Base-by-base conservation (phyloP, 2,329 filamentous ascomycete genomes). In the Colletotrichum siamense region DNA sequence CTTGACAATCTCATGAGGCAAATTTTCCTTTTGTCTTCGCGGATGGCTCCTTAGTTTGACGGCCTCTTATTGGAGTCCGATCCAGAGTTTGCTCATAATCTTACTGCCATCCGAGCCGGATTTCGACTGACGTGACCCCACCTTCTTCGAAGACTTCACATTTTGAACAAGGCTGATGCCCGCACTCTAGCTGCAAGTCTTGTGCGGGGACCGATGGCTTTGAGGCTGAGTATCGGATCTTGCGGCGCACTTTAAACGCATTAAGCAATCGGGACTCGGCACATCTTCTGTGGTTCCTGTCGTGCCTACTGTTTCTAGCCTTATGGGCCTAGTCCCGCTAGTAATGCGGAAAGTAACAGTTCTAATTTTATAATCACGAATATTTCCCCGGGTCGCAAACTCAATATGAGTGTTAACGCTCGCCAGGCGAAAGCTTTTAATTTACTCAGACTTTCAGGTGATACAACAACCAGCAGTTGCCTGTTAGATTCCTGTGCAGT, bases 161-260 rank as follows among this genome's bases (percentile, higher is more conserved):
- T 22, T 52, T 3, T 22, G 44, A 52, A 22, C 44, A 52, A 52
- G 44, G 10, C 1, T 13, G 1, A 52, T 52, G 44, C 44, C 18
- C 9, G 39, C 8, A n/a, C 18, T n/a, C 39, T n/a, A 44, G 39
- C 8, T n/a, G 5, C 39, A 44, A n/a, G 8, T 10, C 8, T 44
- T 44, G 3, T 44, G 8, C 39, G 6, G 8, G 18, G 39, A 18
- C 8, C 1, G 3, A 0, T 6, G 8, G 8, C 9, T 44, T n/a
- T 44, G 18, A 3, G 39, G 18, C 39, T 44, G 8, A 44, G 18
- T 44, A n/a, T 18, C 39, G 39, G 39, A 10, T 44, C 18, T 44
- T 44, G 18, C 18, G 39, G 39, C 39, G n/a, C 39, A 44, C 39
- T 44, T 44, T n/a, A n/a, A 44, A 22, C 9, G 44, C 44, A n/a